Conservation (phyloP, 2,329 filamentous ascomycete genomes). For the Phyllosticta ampelicida region DNA sequence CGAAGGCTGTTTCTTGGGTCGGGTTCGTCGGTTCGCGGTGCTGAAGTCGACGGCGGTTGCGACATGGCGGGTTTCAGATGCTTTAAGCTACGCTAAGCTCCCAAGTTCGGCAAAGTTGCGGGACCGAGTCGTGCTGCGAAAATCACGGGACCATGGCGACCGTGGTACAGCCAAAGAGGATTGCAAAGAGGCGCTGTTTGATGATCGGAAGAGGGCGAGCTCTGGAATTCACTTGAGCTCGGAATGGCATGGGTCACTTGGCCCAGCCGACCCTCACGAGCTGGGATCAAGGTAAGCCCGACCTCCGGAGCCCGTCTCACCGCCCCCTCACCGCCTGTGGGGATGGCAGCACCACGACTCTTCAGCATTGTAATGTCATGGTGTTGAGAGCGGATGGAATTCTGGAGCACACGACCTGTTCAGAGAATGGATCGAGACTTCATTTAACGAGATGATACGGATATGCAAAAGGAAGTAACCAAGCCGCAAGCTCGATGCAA, state of each 20-base stretch:
- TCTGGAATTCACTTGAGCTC: conserved; percentile 1
- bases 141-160: conserved; percentile 9
- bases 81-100: conserved; percentile 9
- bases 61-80: conserved; percentile 11
- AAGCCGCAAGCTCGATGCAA: not conserved
- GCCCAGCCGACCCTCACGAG: not conserved
- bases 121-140: conserved; percentile 3
- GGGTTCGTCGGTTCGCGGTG: conserved; percentile 13
- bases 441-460: not conserved
- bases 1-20: conserved; percentile 30
- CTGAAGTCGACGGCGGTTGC: conserved; percentile 7
- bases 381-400: too few species aligned
- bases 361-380: too few species aligned
- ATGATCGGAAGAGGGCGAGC: not conserved
- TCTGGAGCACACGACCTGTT: too few species aligned
- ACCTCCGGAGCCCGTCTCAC: not conserved
- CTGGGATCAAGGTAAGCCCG: too few species aligned
- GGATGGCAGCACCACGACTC: too few species aligned
- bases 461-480: not conserved
- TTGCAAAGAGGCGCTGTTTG: not conserved
- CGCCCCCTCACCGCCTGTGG: not conserved
- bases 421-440: not conserved
- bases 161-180: not conserved
- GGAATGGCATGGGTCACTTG: not conserved
- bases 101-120: conserved; percentile 10